These are phyloP conservation scores for Candida labiduridarum DNA, from an alignment of 1,139 yeast genomes.

Conservation along the genomic window DNA sequence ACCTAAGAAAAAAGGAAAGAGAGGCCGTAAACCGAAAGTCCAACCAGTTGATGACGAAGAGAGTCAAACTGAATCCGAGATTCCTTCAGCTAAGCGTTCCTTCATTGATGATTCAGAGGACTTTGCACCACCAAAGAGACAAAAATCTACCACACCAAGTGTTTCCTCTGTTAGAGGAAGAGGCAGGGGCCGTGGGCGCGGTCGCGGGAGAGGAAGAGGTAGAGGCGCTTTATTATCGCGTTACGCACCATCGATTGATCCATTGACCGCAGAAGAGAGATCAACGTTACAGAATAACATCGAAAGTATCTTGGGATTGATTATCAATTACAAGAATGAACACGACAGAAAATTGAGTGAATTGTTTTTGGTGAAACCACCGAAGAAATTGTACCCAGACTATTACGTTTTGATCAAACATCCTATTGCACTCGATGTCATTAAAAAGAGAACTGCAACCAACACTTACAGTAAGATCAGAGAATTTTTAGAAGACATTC, in stretches of 20 bases:
- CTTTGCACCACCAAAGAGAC: slow-evolving; percentile 23
- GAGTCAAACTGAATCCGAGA: slow-evolving; percentile 13
- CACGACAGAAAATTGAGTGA: slow-evolving; percentile 52
- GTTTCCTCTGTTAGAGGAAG: slow-evolving; percentile 13
- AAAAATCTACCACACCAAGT: slow-evolving; percentile 32
- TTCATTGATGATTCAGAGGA: slow-evolving; percentile 17
- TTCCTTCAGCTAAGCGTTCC: slow-evolving; percentile 12
- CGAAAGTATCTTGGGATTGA: slow-evolving; percentile 45
- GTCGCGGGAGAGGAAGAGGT: slow-evolving; percentile 28
- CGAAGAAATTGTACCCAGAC: slow-evolving; percentile 79
- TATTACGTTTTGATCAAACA: slow-evolving; percentile 76
- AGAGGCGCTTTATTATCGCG: slow-evolving; percentile 32
- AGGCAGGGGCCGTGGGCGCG: slow-evolving; percentile 26
- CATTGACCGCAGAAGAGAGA: slow-evolving; percentile 45
- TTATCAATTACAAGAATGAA: slow-evolving; percentile 47
- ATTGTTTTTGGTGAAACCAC: slow-evolving; percentile 68
- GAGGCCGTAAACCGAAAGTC: slow-evolving; percentile 21
- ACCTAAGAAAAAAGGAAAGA: slow-evolving; percentile 30
- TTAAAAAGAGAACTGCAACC: slow-evolving; percentile 60
- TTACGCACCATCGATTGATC: slow-evolving; percentile 42
- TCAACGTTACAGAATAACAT: slow-evolving; percentile 42
- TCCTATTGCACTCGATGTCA: slow-evolving; percentile 79
- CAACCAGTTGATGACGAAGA: slow-evolving; percentile 16
- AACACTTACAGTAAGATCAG: slow-evolving; percentile 55
- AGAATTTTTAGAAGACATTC: slow-evolving; percentile 71